phyloP scores from a whole-genome alignment of 1,284 basidiomycete genomes.

The Erythrobasidium hasegawianum region DNA sequence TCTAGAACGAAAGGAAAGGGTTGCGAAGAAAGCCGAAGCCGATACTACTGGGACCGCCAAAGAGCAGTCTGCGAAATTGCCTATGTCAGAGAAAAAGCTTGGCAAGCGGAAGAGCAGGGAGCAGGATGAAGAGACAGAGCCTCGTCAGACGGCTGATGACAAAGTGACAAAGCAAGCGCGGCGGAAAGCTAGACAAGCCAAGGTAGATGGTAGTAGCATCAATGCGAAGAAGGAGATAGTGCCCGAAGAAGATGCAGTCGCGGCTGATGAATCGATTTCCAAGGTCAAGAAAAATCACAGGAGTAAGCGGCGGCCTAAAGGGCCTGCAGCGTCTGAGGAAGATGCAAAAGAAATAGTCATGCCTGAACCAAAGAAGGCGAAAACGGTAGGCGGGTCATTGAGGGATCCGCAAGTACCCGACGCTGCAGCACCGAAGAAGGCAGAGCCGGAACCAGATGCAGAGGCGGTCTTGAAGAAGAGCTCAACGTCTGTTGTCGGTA shows the following conservation, averaged over 20 bases:
- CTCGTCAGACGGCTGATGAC: neutral
- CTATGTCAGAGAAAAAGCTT: neutral
- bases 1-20: constrained; percentile 20
- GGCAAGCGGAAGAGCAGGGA: neutral
- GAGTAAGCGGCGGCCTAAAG: neutral
- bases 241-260: neutral
- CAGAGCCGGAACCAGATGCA: neutral
- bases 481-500: constrained; percentile 8
- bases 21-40: constrained; percentile 4
- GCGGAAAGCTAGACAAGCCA: neutral
- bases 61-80: neutral
- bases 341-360: too few species aligned
- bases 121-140: neutral
- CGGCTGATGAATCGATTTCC: neutral
- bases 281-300: neutral
- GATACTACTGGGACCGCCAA: neutral
- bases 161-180: neutral
- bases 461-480: constrained; percentile 5
- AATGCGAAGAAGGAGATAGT: too few species aligned
- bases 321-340: neutral
- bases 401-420: neutral
- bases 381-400: constrained; percentile 23
- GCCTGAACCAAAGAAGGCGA: constrained; percentile 7
- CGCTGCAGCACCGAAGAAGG: neutral
- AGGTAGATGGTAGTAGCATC: neutral